Conservation (phyloP, 2,329 filamentous ascomycete species). For the Alternaria ventricosa region DNA sequence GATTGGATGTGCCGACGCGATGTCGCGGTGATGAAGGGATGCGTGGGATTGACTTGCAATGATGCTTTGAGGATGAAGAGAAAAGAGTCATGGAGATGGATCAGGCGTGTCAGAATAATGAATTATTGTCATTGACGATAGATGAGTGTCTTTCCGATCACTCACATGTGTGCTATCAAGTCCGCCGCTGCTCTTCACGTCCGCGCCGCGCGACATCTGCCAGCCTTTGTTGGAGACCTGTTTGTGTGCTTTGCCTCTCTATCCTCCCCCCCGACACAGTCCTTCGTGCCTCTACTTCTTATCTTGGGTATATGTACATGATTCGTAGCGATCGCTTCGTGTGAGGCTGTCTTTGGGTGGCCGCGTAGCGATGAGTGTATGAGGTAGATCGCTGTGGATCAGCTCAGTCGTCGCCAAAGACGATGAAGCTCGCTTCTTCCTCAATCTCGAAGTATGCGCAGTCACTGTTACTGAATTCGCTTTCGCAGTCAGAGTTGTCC, state of each 20-base stretch:
- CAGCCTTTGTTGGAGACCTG: neutral
- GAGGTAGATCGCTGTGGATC: neutral
- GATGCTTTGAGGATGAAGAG: neutral
- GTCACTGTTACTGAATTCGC: slow-evolving; percentile 19
- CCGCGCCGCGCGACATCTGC: neutral
- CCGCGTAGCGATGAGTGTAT: neutral
- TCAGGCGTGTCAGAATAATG: neutral
- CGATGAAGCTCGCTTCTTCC: slow-evolving; percentile 28
- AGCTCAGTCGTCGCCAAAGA: slow-evolving; percentile 30
- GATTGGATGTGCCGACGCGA: neutral
- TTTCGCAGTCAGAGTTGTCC: slow-evolving; percentile 12
- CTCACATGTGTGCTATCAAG: neutral
- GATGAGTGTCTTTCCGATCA: neutral
- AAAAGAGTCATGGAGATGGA: neutral
- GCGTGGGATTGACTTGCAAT: neutral
- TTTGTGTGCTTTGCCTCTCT: neutral
- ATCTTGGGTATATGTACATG: neutral
- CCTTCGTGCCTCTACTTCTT: neutral
- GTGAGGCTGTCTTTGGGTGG: neutral
- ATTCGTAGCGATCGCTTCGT: neutral
- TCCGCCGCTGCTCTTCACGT: neutral
- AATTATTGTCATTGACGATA: neutral
- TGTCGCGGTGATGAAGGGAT: neutral
- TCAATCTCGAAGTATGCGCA: slow-evolving; percentile 23
- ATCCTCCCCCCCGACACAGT: neutral